A percentile compares a stretch with the other conserved stretches of the same genome.
Conservation (phyloP, 257 asterid species). For the Buddleja alternifolia region DNA sequence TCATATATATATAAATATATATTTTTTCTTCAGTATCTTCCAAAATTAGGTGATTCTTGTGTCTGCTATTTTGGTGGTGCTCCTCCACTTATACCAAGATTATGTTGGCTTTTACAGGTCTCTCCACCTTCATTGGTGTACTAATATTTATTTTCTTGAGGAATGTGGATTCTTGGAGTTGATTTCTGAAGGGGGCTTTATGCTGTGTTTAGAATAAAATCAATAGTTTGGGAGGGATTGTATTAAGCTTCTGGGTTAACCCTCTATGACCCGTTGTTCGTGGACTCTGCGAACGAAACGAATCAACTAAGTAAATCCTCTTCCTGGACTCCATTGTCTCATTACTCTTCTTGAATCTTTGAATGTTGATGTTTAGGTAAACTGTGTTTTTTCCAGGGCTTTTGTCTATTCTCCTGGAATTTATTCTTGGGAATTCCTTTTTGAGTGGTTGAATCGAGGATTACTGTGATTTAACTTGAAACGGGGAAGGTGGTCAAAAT, state of each 20-base stretch:
- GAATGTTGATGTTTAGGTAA: no score
- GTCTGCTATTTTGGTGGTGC: constrained; percentile 53
- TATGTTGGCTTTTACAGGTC: constrained; percentile 60
- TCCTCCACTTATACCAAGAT: constrained; percentile 49
- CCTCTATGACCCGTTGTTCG: no score
- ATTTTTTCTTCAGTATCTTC: constrained; percentile 41
- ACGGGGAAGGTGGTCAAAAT: neutral
- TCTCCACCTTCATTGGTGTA: constrained; percentile 44
- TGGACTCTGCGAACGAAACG: no score
- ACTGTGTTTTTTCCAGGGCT: no score
- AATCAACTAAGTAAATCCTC: no score
- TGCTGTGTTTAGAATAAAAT: constrained; percentile 21
- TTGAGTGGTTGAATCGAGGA: no score
- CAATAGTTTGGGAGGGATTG: constrained; percentile 13
- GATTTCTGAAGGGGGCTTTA: constrained; percentile 35
- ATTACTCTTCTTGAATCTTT: no score
- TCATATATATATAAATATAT: constrained; percentile 30
- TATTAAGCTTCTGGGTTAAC: no score
- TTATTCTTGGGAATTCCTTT: no score
- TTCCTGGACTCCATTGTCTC: no score
- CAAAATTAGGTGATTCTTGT: constrained; percentile 50
- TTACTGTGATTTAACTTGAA: neutral
- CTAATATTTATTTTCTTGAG: constrained; percentile 31
- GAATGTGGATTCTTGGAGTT: constrained; percentile 44
- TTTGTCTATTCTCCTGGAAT: no score